Base-by-base conservation (phyloP, 805 yeast genomes). In the Torulaspora delbrueckii region DNA sequence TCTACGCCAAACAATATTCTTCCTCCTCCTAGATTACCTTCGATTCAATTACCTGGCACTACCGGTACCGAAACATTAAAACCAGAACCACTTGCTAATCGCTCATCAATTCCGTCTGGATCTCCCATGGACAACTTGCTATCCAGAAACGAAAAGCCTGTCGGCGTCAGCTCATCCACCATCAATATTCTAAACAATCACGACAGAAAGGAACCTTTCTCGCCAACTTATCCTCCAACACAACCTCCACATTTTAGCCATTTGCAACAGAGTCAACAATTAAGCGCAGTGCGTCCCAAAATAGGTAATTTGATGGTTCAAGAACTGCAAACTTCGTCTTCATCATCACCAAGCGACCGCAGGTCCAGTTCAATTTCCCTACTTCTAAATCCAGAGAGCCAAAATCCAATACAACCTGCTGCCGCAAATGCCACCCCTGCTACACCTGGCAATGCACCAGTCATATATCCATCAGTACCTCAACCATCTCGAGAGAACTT, bases 1-100 rank as follows among this genome's bases (percentile, higher is more conserved):
- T 37, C 52, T 8, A 46, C 62, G 13, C 59, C 64, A 2, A 39
- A 40, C 8, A 51, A 54, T 10, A 53, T 62, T 1, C 43, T 63
- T 28, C 69, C 67, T 1, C 63, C 65, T 10, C 69, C 66, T 14
- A 54, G 63, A 10, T 40, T 60, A 36, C 68, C 69, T 1, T 60
- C 67, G 3, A 62, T 65, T 26, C 62, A 62, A 23, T 45, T 63
- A 3, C 54, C 52, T 12, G 48, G 48, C 13, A 30, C 37, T 9
- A 12, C 22, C 24, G 6, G 37, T 8, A 13, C 34, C 7, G 41
- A 35, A 23, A 18, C 32, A n/a, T 8, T 4, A 8, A 30, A 27
- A 2, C n/a, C 32, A 8, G 39, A 40, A 25, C 8, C 23, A 12
- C 13, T 32, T 8, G 26, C 26, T 12, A 16, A n/a, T 10, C 24